Percentiles rank a stretch among this genome's conserved stretches.
phyloP scores from a whole-genome alignment of 257 asterid species.

The Solanum bulbocastanum region DNA sequence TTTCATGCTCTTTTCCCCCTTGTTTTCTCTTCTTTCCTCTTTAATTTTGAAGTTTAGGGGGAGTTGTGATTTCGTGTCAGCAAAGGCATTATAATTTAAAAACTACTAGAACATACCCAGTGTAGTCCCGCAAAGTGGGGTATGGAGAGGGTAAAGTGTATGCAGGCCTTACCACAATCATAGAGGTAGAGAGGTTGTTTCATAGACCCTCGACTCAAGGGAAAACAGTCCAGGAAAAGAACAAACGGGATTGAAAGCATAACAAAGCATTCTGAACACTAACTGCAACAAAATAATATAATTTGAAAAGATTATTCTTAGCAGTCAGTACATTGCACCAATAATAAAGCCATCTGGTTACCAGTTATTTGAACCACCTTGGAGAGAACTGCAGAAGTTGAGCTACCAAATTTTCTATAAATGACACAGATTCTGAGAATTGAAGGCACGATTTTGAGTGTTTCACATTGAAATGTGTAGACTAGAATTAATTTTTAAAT shows the following conservation, averaged over 20 bases:
- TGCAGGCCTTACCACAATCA: background rate
- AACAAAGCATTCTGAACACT: background rate
- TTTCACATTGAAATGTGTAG: background rate
- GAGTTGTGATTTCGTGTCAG: background rate
- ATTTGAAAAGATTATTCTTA: background rate
- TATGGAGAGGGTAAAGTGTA: background rate
- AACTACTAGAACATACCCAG: background rate
- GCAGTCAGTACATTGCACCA: background rate
- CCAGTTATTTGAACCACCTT: background rate
- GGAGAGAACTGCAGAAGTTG: background rate
- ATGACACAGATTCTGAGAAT: background rate
- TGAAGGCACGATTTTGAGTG: background rate
- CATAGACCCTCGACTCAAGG: background rate
- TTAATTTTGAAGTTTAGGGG: background rate
- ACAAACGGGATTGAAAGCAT: background rate
- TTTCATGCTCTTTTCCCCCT: background rate
- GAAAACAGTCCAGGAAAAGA: background rate
- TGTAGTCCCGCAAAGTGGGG: background rate
- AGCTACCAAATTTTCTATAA: background rate
- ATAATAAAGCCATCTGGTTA: background rate
- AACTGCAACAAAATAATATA: background rate
- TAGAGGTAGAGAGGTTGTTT: background rate
- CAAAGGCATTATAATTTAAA: background rate
- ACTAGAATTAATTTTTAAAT: background rate
- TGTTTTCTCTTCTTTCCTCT: background rate